These are phyloP conservation scores for Capronia americana DNA, from an alignment of 2,329 filamentous ascomycete species.

Conservation along the genomic window DNA sequence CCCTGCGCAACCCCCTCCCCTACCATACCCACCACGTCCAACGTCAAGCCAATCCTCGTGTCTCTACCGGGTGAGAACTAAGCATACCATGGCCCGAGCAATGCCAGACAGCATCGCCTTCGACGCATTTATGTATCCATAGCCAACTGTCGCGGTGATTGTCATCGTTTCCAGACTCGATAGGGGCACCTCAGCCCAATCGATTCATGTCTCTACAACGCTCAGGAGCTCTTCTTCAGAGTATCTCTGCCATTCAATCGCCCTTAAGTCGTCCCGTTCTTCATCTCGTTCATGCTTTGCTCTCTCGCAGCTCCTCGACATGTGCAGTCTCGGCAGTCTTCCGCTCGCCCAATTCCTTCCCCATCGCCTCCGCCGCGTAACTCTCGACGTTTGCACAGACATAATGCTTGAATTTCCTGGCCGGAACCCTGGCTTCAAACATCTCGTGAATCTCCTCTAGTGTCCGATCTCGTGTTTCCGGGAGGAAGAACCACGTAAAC, in stretches of 20 bases:
- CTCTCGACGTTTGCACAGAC: constrained; percentile 43
- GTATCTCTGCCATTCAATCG: neutral
- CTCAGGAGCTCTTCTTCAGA: neutral
- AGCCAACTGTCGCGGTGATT: neutral
- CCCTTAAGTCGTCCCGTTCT: neutral
- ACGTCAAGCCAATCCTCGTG: neutral
- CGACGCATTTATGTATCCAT: neutral
- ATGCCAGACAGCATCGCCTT: neutral
- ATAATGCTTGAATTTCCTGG: constrained; percentile 48
- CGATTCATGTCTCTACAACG: neutral
- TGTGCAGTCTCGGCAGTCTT: constrained; percentile 20
- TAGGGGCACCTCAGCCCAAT: neutral
- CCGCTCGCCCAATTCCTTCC: constrained; percentile 18
- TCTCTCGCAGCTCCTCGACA: constrained; percentile 26
- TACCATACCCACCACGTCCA: no score
- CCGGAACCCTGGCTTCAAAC: constrained; percentile 48
- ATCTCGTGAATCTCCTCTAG: constrained; percentile 36
- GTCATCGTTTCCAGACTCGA: neutral
- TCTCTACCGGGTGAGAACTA: neutral
- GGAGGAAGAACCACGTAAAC: constrained; percentile 49
- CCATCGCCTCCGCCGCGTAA: constrained; percentile 30
- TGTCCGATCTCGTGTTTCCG: constrained; percentile 61
- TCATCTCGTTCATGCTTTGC: neutral
- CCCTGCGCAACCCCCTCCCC: no score
- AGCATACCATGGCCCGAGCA: neutral